Evolutionary conservation across 1,284 basidiomycete species (phyloP).

Genomic region (Puccinia triticina): DNA sequence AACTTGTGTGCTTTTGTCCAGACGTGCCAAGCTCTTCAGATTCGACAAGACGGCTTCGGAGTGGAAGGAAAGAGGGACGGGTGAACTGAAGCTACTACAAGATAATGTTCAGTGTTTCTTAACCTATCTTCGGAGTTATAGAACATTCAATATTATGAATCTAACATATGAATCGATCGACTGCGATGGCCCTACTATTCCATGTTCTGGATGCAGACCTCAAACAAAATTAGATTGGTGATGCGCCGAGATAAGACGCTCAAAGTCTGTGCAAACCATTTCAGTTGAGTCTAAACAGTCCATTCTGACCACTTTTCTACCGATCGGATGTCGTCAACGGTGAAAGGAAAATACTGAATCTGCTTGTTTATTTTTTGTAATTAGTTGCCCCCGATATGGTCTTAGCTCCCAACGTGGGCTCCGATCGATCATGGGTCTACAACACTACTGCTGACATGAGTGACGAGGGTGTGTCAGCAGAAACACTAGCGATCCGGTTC

Average conservation of each 20-base stretch:
- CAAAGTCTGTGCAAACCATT: conserved; percentile 99
- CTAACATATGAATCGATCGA: neutral
- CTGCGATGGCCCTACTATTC: too few relatives aligned
- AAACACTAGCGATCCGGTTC: conserved; percentile 97
- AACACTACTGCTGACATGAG: conserved; percentile 94
- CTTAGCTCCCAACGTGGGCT: conserved; percentile 96
- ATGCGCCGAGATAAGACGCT: conserved; percentile 99
- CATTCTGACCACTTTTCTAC: neutral
- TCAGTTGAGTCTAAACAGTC: conserved; percentile 65
- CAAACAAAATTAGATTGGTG: conserved; percentile 89
- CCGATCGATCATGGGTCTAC: conserved; percentile 99
- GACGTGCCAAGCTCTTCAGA: conserved; percentile 98
- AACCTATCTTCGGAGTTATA: neutral
- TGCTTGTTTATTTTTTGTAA: neutral
- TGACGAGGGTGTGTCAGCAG: conserved; percentile 76
- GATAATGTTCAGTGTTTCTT: conserved; percentile 67
- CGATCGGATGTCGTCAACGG: neutral
- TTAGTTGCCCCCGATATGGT: conserved; percentile 87
- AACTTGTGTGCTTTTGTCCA: conserved; percentile 59
- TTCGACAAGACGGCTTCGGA: conserved; percentile 80
- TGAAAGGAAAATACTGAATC: neutral
- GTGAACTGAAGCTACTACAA: conserved; percentile 82
- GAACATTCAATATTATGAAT: neutral
- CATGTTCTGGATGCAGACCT: conserved; percentile 60
- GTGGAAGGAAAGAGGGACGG: conserved; percentile 97